Conservation (phyloP, 441 rosid genomes). For the Euphorbia celastroides region DNA sequence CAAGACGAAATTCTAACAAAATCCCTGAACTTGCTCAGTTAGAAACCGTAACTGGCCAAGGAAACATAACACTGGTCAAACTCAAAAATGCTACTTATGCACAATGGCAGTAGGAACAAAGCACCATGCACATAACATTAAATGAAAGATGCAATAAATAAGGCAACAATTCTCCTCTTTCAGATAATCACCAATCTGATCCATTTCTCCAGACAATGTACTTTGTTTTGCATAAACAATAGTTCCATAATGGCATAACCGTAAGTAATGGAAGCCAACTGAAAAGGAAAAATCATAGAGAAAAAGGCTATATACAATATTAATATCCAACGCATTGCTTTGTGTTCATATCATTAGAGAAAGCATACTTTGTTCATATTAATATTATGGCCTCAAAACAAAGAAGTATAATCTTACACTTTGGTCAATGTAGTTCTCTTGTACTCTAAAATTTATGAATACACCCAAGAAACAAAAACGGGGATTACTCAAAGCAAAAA, state of each 20-base stretch:
- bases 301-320: background rate
- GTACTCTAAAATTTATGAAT: slow-evolving; percentile 73
- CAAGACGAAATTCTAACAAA: background rate
- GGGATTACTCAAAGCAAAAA: slow-evolving; percentile 86
- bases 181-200: background rate
- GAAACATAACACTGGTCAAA: background rate
- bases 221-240: background rate
- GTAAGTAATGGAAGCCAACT: background rate
- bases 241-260: no score
- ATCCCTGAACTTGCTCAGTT: slow-evolving; percentile 8
- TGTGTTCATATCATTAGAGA: background rate
- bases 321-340: background rate
- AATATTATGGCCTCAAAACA: background rate
- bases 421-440: slow-evolving; percentile 60
- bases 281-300: background rate
- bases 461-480: slow-evolving; percentile 75
- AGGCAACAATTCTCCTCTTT: background rate
- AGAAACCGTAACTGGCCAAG: background rate
- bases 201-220: background rate
- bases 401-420: slow-evolving; percentile 55
- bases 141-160: background rate
- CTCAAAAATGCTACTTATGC: background rate
- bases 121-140: background rate
- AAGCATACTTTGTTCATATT: background rate
- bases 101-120: slow-evolving; percentile 8